Conservation (phyloP, 2,329 filamentous ascomycete genomes). For the Phaeoacremonium minimum region DNA sequence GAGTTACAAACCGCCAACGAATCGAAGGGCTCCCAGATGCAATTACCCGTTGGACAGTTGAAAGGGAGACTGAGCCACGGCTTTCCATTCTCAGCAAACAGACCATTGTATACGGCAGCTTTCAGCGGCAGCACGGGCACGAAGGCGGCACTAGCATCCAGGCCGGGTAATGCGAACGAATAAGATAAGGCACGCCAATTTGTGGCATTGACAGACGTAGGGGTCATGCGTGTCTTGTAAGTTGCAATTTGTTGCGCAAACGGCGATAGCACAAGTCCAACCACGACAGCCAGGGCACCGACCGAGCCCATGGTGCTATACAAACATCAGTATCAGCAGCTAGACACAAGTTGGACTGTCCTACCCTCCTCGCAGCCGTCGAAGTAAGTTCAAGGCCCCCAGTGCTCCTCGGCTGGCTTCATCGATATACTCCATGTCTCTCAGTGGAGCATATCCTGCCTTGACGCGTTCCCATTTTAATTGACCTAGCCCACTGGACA, state of each 20-base stretch:
- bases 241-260: slow-evolving; percentile 25
- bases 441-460: slow-evolving; percentile 18
- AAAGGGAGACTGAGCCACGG: slow-evolving; percentile 19
- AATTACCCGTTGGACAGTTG: slow-evolving; percentile 21
- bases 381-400: slow-evolving; percentile 21
- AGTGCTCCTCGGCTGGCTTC: slow-evolving; percentile 24
- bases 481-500: slow-evolving; percentile 23
- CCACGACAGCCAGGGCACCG: slow-evolving; percentile 19
- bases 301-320: slow-evolving; percentile 19
- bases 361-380: slow-evolving; percentile 20
- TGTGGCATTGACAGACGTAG: slow-evolving; percentile 14
- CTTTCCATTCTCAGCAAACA: slow-evolving; percentile 25
- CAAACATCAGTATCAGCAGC: background rate
- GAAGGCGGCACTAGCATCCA: slow-evolving; percentile 16
- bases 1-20: slow-evolving; percentile 20
- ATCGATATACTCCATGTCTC: slow-evolving; percentile 25
- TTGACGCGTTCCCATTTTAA: slow-evolving; percentile 27
- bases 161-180: slow-evolving; percentile 17
- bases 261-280: slow-evolving; percentile 20
- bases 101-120: slow-evolving; percentile 25
- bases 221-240: slow-evolving; percentile 16
- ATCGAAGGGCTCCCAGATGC: slow-evolving; percentile 20
- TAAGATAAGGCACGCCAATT: slow-evolving; percentile 21
- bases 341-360: background rate
- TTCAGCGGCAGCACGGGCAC: slow-evolving; percentile 26